phyloP scores from a whole-genome alignment of 139 green algal species.

The Closterium sp. region DNA sequence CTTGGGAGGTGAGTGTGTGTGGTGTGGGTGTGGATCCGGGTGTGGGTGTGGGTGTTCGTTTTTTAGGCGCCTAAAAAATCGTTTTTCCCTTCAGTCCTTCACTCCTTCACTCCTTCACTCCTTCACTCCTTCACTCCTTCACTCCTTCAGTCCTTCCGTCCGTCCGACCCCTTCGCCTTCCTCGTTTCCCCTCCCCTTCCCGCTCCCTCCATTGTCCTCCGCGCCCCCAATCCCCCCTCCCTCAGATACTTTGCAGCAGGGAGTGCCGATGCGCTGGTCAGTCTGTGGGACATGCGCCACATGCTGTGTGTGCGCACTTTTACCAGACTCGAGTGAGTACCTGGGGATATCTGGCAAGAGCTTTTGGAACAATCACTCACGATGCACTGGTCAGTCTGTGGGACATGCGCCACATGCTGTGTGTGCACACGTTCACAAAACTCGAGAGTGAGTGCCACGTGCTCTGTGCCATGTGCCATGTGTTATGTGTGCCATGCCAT shows the following conservation, averaged over 20 bases:
- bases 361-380: too few relatives aligned
- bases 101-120: too few relatives aligned
- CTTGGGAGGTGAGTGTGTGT: slow-evolving; percentile 9
- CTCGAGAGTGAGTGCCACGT: slow-evolving; percentile 21
- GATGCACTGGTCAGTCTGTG: slow-evolving; percentile 43
- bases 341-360: too few relatives aligned
- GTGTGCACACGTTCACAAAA: slow-evolving; percentile 37
- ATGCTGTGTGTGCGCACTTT: slow-evolving; percentile 45
- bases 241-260: slow-evolving; percentile 47
- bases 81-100: too few relatives aligned
- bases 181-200: neutral
- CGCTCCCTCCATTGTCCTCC: neutral
- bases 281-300: slow-evolving; percentile 27
- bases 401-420: slow-evolving; percentile 42
- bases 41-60: too few relatives aligned
- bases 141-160: too few relatives aligned
- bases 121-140: too few relatives aligned
- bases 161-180: neutral
- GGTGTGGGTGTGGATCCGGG: too few relatives aligned
- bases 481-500: too few relatives aligned
- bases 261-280: slow-evolving; percentile 39
- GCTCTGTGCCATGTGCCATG: too few relatives aligned
- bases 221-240: neutral
- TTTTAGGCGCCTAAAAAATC: too few relatives aligned
- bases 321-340: slow-evolving; percentile 29